Evolutionary conservation across 2,329 filamentous ascomycete genomes (phyloP).

Genomic region (Diaporthe humulicola): DNA sequence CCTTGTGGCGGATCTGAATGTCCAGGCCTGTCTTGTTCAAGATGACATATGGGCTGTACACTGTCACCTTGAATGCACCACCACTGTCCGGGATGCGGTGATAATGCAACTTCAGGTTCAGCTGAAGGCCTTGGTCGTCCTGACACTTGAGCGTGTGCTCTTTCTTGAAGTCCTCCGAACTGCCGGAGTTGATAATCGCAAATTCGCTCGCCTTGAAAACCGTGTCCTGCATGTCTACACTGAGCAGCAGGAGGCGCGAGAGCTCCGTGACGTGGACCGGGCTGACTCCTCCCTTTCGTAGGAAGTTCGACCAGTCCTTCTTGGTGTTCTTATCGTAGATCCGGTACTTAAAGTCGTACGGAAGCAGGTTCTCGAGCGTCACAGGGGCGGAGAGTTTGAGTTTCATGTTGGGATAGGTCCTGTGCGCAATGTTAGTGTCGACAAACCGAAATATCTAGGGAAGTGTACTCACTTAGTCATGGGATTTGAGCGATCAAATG

Average conservation of each 20-base stretch:
- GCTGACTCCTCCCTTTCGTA: constrained; percentile 95
- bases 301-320: constrained; percentile 98
- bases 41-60: constrained; percentile 95
- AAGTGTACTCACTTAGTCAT: constrained; percentile 72
- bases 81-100: constrained; percentile 91
- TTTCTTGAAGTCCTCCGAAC: constrained; percentile 87
- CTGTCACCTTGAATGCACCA: constrained; percentile 94
- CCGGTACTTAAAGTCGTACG: constrained; percentile 98
- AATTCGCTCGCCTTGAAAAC: constrained; percentile 96
- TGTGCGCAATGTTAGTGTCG: constrained; percentile 54
- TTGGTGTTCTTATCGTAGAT: constrained; percentile 99
- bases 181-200: constrained; percentile 93
- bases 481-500: constrained; percentile 86
- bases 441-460: neutral
- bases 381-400: constrained; percentile 92
- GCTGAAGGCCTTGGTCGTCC: constrained; percentile 82
- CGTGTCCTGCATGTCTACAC: constrained; percentile 96
- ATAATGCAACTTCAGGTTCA: constrained; percentile 91
- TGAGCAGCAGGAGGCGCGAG: constrained; percentile 91
- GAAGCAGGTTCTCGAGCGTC: constrained; percentile 92
- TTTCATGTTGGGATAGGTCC: constrained; percentile 93
- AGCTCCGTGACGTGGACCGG: constrained; percentile 97
- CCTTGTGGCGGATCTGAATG: constrained; percentile 89
- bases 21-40: constrained; percentile 95
- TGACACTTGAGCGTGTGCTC: constrained; percentile 86